These are phyloP conservation scores for Senna tora DNA, from an alignment of 306 rosid species.

Conservation along the genomic window DNA sequence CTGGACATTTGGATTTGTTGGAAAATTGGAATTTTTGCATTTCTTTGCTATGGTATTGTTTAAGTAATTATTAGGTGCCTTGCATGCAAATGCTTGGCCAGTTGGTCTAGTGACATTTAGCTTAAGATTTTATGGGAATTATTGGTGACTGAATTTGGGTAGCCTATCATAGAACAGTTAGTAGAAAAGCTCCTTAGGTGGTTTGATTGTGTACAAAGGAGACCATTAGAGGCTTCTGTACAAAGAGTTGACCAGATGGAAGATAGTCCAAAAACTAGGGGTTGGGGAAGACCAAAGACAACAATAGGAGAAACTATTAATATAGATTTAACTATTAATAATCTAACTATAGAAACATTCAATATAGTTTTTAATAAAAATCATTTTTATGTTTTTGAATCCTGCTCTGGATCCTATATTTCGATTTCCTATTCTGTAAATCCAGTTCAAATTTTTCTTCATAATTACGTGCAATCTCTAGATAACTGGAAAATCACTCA, in stretches of 20 bases:
- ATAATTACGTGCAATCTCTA: too few relatives aligned
- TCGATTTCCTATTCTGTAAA: background rate
- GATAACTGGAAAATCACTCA: background rate
- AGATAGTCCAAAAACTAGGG: too few relatives aligned
- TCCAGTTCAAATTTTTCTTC: background rate
- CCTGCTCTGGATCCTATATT: background rate
- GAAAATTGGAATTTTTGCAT: background rate
- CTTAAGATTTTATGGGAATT: background rate
- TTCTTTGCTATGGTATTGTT: background rate
- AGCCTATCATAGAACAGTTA: too few relatives aligned
- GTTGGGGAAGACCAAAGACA: too few relatives aligned
- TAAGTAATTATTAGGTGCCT: constrained; percentile 11
- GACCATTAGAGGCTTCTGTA: too few relatives aligned
- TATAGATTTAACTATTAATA: too few relatives aligned
- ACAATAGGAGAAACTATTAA: too few relatives aligned
- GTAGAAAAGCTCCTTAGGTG: too few relatives aligned
- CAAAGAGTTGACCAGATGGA: too few relatives aligned
- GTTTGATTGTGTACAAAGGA: too few relatives aligned
- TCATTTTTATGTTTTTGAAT: background rate
- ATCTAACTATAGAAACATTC: too few relatives aligned
- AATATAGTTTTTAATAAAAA: background rate
- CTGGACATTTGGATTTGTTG: constrained; percentile 1
- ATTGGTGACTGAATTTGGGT: background rate
- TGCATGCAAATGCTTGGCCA: background rate
- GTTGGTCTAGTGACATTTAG: background rate